A percentile compares a stretch with the other conserved stretches of the same genome.
Evolutionary conservation across 768 basidiomycete species (phyloP).

Genomic region (Kwoniella botswanensis): DNA sequence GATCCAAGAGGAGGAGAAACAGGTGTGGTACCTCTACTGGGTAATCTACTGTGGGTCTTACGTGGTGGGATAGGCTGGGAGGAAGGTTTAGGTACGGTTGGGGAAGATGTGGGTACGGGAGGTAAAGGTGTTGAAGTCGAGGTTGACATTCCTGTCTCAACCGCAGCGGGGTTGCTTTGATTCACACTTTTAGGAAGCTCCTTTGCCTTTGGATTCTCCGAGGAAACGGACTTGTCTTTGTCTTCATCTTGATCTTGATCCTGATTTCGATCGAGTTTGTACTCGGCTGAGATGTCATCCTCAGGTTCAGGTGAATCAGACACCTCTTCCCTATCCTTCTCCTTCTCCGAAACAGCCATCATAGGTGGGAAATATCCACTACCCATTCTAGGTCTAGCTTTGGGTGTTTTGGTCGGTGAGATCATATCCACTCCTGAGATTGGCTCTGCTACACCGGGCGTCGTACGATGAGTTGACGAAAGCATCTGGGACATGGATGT

Average conservation of each 20-base stretch:
- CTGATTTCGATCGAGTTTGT: neutral
- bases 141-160: neutral
- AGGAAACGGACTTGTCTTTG: neutral
- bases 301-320: slow-evolving; percentile 17
- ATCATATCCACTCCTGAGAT: slow-evolving; percentile 5
- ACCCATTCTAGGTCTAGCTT: slow-evolving; percentile 4
- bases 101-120: neutral
- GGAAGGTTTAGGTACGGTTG: neutral
- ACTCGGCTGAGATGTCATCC: neutral
- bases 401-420: slow-evolving; percentile 8
- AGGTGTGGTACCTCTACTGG: slow-evolving; percentile 5
- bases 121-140: neutral
- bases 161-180: neutral
- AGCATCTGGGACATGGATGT: slow-evolving; percentile 17
- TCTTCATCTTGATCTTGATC: neutral
- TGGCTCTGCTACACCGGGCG: slow-evolving; percentile 4
- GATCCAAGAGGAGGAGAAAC: slow-evolving; percentile 10
- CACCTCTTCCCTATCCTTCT: neutral
- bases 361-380: slow-evolving; percentile 28
- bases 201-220: neutral
- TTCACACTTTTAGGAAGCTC: neutral
- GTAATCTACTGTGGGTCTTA: slow-evolving; percentile 15
- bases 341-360: slow-evolving; percentile 1
- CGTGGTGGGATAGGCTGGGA: slow-evolving; percentile 3
- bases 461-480: slow-evolving; percentile 10